Evolutionary conservation across 139 green algal genomes (phyloP).

Genomic region (Tetraselmis striata): DNA sequence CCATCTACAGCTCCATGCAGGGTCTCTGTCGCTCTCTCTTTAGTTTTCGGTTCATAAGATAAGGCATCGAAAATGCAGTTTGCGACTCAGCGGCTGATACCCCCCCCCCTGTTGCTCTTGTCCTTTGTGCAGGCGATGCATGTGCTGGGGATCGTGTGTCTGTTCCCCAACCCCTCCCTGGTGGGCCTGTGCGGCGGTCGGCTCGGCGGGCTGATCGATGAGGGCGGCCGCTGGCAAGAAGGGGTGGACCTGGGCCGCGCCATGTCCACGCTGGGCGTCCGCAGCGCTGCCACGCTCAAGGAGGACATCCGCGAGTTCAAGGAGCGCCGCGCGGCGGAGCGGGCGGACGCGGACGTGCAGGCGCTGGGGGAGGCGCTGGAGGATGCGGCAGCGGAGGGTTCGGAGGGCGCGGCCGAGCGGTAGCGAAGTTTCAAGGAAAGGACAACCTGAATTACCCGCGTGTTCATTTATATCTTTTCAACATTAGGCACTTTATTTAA

Average conservation of each 20-base stretch:
- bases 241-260: background rate
- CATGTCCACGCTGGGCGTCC: background rate
- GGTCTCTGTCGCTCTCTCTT: too few relatives aligned
- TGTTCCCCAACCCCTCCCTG: background rate
- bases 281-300: background rate
- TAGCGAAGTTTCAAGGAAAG: too few relatives aligned
- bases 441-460: too few relatives aligned
- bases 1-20: too few relatives aligned
- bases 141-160: background rate
- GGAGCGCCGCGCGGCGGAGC: background rate
- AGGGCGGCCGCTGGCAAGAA: background rate
- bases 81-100: too few relatives aligned
- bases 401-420: too few relatives aligned
- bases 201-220: background rate
- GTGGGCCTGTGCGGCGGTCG: background rate
- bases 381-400: conserved; percentile 11
- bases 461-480: too few relatives aligned
- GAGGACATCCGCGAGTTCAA: background rate
- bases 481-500: too few relatives aligned
- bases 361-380: conserved; percentile 12
- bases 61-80: too few relatives aligned
- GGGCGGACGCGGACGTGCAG: background rate
- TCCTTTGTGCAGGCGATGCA: conserved; percentile 4
- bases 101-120: too few relatives aligned
- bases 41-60: too few relatives aligned